phyloP scores from a whole-genome alignment of 148 eudicot genomes.

The Chenopodium suecicum region DNA sequence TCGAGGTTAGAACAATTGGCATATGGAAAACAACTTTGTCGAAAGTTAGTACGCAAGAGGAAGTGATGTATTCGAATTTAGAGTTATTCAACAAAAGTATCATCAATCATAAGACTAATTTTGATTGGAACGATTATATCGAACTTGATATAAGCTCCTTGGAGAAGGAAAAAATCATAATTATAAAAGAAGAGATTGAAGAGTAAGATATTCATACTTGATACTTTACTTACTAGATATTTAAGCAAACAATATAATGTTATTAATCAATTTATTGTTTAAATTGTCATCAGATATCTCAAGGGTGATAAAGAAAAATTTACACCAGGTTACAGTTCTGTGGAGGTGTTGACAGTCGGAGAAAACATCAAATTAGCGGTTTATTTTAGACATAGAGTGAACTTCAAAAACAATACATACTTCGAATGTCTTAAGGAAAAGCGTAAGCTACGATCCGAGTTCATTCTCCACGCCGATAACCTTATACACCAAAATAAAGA shows the following conservation, averaged over 20 bases:
- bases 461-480: neutral
- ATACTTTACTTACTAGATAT: no score
- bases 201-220: neutral
- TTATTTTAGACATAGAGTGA: neutral
- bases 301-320: no score
- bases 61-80: conserved; percentile 10
- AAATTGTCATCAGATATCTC: no score
- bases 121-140: neutral
- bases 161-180: neutral
- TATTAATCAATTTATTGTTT: no score
- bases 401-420: neutral
- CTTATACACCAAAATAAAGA: neutral
- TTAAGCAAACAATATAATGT: no score
- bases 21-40: conserved; percentile 11
- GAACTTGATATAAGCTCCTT: neutral
- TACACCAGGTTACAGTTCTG: no score
- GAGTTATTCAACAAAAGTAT: neutral
- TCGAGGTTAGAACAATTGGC: conserved; percentile 18
- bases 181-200: neutral
- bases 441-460: neutral
- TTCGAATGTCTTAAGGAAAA: conserved; percentile 1
- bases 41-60: neutral
- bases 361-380: neutral
- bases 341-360: no score
- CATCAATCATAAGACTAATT: conserved; percentile 2